A percentile compares a stretch with the other conserved stretches of the same genome.
These are phyloP conservation scores for Agaricus blazei DNA, from an alignment of 768 basidiomycete species.

Conservation along the genomic window DNA sequence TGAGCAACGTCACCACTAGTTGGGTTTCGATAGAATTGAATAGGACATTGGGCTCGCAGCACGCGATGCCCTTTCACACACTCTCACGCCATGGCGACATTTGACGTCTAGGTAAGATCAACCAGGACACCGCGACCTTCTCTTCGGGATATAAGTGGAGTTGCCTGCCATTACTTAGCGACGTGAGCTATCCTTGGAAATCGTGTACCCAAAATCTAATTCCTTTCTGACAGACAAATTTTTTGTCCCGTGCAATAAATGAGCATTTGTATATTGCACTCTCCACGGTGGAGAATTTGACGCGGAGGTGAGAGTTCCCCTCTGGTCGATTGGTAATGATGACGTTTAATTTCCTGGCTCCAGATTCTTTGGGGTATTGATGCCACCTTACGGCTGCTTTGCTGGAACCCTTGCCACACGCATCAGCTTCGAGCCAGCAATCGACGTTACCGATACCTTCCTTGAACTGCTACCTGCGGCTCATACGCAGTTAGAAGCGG, in stretches of 20 bases:
- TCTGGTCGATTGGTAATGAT: background rate
- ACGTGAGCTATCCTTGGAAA: background rate
- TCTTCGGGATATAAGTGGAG: background rate
- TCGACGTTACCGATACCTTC: background rate
- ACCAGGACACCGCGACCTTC: background rate
- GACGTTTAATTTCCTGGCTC: constrained; percentile 1
- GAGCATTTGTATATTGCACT: background rate
- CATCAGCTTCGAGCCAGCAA: background rate
- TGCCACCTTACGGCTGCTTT: background rate
- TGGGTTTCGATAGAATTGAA: too few relatives aligned
- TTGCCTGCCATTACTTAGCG: background rate
- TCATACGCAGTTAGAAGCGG: constrained; percentile 3
- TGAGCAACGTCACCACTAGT: background rate
- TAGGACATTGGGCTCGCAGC: too few relatives aligned
- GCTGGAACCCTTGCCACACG: background rate
- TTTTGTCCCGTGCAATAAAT: background rate
- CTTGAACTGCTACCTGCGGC: background rate
- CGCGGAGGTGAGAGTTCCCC: background rate
- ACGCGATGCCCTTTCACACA: background rate
- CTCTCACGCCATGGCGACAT: background rate
- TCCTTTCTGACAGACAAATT: background rate
- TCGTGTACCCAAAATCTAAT: background rate
- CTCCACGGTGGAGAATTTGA: background rate
- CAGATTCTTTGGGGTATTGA: background rate
- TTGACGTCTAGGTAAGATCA: background rate